Base-by-base conservation (phyloP, 805 yeast species). In the Cyberlindnera misumaiensis region DNA sequence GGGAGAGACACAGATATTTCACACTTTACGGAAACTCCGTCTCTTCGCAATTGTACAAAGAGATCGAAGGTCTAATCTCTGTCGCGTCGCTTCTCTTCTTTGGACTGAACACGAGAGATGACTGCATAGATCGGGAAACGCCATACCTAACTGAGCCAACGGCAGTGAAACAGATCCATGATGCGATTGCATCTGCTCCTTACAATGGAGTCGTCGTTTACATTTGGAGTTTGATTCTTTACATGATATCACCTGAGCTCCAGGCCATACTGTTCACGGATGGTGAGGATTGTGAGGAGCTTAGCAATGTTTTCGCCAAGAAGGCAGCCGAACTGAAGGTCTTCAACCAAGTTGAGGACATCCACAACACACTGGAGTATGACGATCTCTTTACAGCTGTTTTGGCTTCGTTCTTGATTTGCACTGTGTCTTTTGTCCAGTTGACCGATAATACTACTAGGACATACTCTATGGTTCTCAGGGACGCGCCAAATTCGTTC, bases 171-270 rank as follows among this genome's bases (percentile, higher is more conserved):
- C 36, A 52, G n/a, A 60, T 77, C 18, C 69, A 75, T 39, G 53
- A 59, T 1, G 48, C 61, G 4, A 53, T 79, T 13, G 39, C 60
- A 5, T 51, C 59, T 9, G 50, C 69, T 1, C 56, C 63, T 11
- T 41, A 59, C 3, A 73, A 73, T 43, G 61, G 83, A 3, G 55
- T 81, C 10, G 61, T 79, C 1, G 55, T 75, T 32, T 82, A 80
- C 51, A 70, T 76, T 16, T 83, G 90, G 90, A 72, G 84, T 24
- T 72, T 80, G 11, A 56, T 78, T 10, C 53, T 78, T 10, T 74
- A 75, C 46, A 62, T 80, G 16, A 39, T 55, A 8, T 76, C 78
- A 43, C 64, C 65, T 7, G 61, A 68, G 15, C 50, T 72, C 3
- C 49, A 72, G n/a, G 67, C 67, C 32, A 71, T 69, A 30, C 51